These are phyloP conservation scores for Collybia sp. DNA, from an alignment of 768 basidiomycete genomes.

Conservation along the genomic window DNA sequence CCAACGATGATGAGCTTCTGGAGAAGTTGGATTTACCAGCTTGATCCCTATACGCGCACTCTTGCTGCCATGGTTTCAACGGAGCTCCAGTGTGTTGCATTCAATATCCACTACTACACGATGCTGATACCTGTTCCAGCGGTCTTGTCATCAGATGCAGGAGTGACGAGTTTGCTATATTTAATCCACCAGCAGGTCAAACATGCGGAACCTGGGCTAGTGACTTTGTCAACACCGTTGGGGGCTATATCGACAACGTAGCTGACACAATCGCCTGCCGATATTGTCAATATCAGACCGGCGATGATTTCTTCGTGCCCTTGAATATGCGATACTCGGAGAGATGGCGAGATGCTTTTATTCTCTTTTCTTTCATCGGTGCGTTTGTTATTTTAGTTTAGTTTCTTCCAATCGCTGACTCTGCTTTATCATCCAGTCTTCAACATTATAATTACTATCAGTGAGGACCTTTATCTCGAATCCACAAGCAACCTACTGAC, in stretches of 20 bases:
- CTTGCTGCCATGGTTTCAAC: conserved; percentile 75
- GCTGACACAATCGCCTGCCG: conserved; percentile 56
- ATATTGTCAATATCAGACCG: conserved; percentile 67
- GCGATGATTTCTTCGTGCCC: conserved; percentile 67
- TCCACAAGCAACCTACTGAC: background rate
- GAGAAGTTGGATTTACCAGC: conserved; percentile 71
- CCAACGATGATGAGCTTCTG: conserved; percentile 62
- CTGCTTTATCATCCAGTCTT: conserved; percentile 37
- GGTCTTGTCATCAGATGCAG: conserved; percentile 63
- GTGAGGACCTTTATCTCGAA: conserved; percentile 14
- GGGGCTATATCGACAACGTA: conserved; percentile 74
- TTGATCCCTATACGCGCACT: conserved; percentile 66
- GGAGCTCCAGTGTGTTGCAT: conserved; percentile 55
- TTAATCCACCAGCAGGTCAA: conserved; percentile 70
- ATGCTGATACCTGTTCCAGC: conserved; percentile 24
- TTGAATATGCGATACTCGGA: conserved; percentile 60
- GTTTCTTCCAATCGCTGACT: background rate
- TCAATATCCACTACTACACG: background rate
- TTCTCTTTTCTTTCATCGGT: conserved; percentile 60
- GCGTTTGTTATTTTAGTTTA: conserved; percentile 14
- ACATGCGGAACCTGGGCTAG: conserved; percentile 69
- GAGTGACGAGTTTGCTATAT: conserved; percentile 62
- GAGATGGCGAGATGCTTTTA: conserved; percentile 68
- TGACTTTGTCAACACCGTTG: conserved; percentile 54
- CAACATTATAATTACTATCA: conserved; percentile 61